A percentile compares a stretch with the other conserved stretches of the same genome.
Conservation (phyloP, 345 rosid genomes). For the Boechera divaricarpa region DNA sequence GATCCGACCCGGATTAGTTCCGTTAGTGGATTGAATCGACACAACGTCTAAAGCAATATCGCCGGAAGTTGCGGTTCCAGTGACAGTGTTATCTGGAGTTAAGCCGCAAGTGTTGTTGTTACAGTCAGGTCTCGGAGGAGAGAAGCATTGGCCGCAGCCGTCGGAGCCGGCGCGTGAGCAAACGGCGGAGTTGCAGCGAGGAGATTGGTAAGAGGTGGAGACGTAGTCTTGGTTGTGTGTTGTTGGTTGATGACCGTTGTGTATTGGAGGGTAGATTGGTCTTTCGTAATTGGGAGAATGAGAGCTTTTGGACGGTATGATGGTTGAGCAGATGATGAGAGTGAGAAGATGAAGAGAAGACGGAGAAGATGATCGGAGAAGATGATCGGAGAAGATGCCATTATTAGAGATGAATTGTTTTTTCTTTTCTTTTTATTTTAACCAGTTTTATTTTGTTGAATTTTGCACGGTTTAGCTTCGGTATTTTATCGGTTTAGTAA, state of each 20-base stretch:
- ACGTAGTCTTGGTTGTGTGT: slow-evolving; percentile 51
- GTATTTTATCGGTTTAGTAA: too few relatives aligned
- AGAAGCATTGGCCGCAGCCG: slow-evolving; percentile 57
- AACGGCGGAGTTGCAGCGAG: slow-evolving; percentile 59
- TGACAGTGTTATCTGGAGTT: slow-evolving; percentile 55
- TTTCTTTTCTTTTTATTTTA: too few relatives aligned
- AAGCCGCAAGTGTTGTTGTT: slow-evolving; percentile 66
- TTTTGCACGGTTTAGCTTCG: too few relatives aligned
- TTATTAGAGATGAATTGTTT: neutral
- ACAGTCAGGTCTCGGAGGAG: slow-evolving; percentile 67
- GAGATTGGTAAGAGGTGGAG: slow-evolving; percentile 63
- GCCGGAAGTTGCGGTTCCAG: slow-evolving; percentile 51
- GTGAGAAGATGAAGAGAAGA: slow-evolving; percentile 17
- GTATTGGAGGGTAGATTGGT: slow-evolving; percentile 67
- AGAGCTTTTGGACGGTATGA: slow-evolving; percentile 75
- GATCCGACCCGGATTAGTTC: slow-evolving; percentile 60
- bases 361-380: too few relatives aligned
- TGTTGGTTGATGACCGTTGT: slow-evolving; percentile 59
- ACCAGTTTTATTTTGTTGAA: too few relatives aligned
- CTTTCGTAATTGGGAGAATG: slow-evolving; percentile 61
- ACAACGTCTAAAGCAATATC: slow-evolving; percentile 62
- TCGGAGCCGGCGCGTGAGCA: slow-evolving; percentile 59
- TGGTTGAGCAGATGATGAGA: slow-evolving; percentile 47
- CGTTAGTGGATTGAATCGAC: slow-evolving; percentile 67
- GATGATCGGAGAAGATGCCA: slow-evolving; percentile 32